These are phyloP conservation scores for Vachellia pachyceras DNA, from an alignment of 306 rosid genomes.

Conservation along the genomic window DNA sequence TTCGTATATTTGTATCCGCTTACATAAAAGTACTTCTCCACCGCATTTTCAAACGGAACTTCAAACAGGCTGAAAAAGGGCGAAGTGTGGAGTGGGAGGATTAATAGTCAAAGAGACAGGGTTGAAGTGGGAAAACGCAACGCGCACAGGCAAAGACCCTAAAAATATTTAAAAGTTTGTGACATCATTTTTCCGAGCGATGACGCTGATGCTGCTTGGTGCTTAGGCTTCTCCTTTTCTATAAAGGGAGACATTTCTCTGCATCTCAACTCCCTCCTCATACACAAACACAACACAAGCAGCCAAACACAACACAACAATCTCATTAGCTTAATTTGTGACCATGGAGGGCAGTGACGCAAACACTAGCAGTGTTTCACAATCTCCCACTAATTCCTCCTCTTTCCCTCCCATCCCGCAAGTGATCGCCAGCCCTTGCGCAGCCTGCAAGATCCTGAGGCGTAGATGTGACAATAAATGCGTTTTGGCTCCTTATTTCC, in stretches of 20 bases:
- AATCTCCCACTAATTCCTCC: slow-evolving; percentile 43
- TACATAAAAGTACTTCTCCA: too few relatives aligned
- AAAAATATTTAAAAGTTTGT: not conserved
- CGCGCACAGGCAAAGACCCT: not conserved
- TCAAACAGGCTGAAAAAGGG: not conserved
- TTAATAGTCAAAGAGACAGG: not conserved
- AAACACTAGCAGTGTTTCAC: slow-evolving; percentile 42
- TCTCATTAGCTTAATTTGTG: not conserved
- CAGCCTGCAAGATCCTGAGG: slow-evolving; percentile 88
- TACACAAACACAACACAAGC: slow-evolving; percentile 18
- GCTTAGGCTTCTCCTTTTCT: not conserved
- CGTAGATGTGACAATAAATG: slow-evolving; percentile 87
- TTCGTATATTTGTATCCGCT: too few relatives aligned
- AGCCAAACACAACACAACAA: slow-evolving; percentile 19
- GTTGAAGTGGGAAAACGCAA: slow-evolving; percentile 41
- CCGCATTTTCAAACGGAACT: too few relatives aligned
- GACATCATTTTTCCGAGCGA: slow-evolving; percentile 29
- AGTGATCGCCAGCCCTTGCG: slow-evolving; percentile 77
- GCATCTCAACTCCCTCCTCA: not conserved
- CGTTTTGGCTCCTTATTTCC: slow-evolving; percentile 91
- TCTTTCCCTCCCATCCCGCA: slow-evolving; percentile 45
- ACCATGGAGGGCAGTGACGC: slow-evolving; percentile 56
- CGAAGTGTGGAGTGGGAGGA: not conserved
- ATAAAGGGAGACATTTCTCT: slow-evolving; percentile 45
- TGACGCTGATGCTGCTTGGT: not conserved